A percentile compares a stretch with the other conserved stretches of the same genome.
phyloP scores from a whole-genome alignment of 108 stramenopile genomes.

The Poteriospumella lacustris region DNA sequence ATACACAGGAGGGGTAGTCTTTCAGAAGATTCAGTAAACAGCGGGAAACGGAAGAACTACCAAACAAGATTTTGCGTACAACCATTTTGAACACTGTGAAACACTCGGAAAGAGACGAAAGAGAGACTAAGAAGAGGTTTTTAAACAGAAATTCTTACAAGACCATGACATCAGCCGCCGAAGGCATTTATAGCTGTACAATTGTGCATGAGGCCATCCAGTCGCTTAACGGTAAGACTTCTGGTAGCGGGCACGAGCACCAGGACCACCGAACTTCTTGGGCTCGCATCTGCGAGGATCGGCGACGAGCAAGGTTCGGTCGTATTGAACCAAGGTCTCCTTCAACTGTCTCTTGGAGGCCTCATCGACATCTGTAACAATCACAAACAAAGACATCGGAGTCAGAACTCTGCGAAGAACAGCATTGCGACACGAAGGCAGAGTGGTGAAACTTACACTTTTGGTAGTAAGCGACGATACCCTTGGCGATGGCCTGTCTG shows the following conservation, averaged over 20 bases:
- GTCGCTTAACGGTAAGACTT: constrained; percentile 99
- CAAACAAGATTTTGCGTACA: no score
- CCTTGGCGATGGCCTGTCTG: constrained; percentile 97
- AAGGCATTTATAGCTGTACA: no score
- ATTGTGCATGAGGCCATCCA: no score
- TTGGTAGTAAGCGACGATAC: constrained; percentile 97
- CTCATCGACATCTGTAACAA: constrained; percentile 79
- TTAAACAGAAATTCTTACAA: no score
- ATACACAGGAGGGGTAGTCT: no score
- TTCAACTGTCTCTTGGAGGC: constrained; percentile 93
- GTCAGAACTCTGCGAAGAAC: neutral
- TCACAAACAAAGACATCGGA: neutral
- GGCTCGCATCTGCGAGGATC: constrained; percentile 99
- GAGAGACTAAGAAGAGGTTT: no score
- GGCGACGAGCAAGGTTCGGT: constrained; percentile 92
- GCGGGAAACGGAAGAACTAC: no score
- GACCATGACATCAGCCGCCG: no score
- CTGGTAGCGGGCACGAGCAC: constrained; percentile 99
- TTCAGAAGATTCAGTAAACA: no score
- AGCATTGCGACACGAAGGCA: neutral
- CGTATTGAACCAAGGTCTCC: constrained; percentile 87
- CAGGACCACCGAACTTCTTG: constrained; percentile 99
- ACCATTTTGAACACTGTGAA: no score
- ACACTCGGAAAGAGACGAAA: no score
- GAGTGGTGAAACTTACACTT: constrained; percentile 60